These are phyloP conservation scores for Calocybe gangraenosa DNA, from an alignment of 768 basidiomycete genomes.

Conservation along the genomic window DNA sequence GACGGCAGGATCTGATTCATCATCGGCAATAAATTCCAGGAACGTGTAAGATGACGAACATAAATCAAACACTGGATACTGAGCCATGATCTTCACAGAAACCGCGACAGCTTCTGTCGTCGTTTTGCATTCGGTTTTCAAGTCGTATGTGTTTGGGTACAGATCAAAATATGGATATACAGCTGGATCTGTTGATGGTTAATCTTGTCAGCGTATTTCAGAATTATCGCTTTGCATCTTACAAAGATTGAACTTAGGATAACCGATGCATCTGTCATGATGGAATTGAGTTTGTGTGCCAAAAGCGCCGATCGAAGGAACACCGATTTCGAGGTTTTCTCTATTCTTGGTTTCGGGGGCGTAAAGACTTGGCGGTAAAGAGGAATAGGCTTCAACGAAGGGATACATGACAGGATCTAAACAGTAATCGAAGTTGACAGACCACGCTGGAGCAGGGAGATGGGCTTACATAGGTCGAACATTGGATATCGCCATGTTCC, in stretches of 20 bases:
- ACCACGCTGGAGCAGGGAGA: neutral
- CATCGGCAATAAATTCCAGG: neutral
- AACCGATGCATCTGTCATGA: slow-evolving; percentile 4
- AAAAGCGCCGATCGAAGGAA: neutral
- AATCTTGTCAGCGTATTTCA: too few species aligned
- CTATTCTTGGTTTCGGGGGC: neutral
- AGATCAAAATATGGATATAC: slow-evolving; percentile 39
- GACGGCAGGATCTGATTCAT: slow-evolving; percentile 22
- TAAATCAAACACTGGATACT: slow-evolving; percentile 21
- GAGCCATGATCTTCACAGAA: slow-evolving; percentile 2
- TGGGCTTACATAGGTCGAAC: slow-evolving; percentile 10
- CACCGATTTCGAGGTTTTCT: neutral
- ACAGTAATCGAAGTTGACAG: too few species aligned
- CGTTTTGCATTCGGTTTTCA: neutral
- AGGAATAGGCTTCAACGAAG: slow-evolving; percentile 20
- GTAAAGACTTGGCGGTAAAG: neutral
- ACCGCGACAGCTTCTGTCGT: neutral
- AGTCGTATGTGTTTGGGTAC: slow-evolving; percentile 27
- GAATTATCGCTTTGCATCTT: slow-evolving; percentile 1
- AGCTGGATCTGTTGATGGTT: slow-evolving; percentile 14
- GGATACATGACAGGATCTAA: slow-evolving; percentile 35
- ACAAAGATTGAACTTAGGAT: slow-evolving; percentile 16
- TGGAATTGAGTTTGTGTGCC: slow-evolving; percentile 6
- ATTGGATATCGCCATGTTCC: slow-evolving; percentile 7
- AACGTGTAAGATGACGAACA: slow-evolving; percentile 13